phyloP scores from a whole-genome alignment of 2,329 filamentous ascomycete species.

The Nigrospora osmanthi region DNA sequence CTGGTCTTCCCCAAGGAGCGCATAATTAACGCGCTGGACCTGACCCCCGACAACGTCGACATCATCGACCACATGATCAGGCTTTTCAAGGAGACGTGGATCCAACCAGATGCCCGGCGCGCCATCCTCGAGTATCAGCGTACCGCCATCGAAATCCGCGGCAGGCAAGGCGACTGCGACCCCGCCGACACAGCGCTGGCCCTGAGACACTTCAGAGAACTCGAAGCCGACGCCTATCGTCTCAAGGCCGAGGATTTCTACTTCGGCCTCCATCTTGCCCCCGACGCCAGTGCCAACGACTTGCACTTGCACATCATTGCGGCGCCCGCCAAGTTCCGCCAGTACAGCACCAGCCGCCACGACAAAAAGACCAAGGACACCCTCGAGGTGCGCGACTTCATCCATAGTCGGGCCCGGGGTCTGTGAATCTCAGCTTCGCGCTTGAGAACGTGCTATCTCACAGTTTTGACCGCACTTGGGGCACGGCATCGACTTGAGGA shows the following conservation, averaged over 20 bases:
- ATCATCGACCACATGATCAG: constrained; percentile 10
- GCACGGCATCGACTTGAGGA: no score
- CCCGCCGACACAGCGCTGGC: background rate
- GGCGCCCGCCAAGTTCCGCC: background rate
- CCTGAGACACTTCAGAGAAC: constrained; percentile 4
- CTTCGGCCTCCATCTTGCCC: constrained; percentile 13
- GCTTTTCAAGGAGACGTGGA: constrained; percentile 8
- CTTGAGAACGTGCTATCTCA: no score
- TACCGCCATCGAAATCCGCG: constrained; percentile 2
- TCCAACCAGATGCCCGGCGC: background rate
- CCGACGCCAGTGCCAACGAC: constrained; percentile 10
- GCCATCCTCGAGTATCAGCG: constrained; percentile 6
- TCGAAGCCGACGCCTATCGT: background rate
- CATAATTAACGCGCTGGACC: constrained; percentile 12
- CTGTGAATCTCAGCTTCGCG: no score
- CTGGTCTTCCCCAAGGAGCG: constrained; percentile 8
- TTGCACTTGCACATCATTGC: constrained; percentile 13
- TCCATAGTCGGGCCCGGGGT: no score
- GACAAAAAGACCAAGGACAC: constrained; percentile 14
- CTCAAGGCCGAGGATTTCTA: constrained; percentile 10
- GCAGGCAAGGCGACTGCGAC: no score
- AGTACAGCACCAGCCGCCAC: constrained; percentile 8
- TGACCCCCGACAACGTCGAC: constrained; percentile 1
- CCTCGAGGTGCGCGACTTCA: constrained; percentile 4
- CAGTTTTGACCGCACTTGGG: no score